phyloP scores from a whole-genome alignment of 2,329 filamentous ascomycete species.

The Monosporascus sp. region DNA sequence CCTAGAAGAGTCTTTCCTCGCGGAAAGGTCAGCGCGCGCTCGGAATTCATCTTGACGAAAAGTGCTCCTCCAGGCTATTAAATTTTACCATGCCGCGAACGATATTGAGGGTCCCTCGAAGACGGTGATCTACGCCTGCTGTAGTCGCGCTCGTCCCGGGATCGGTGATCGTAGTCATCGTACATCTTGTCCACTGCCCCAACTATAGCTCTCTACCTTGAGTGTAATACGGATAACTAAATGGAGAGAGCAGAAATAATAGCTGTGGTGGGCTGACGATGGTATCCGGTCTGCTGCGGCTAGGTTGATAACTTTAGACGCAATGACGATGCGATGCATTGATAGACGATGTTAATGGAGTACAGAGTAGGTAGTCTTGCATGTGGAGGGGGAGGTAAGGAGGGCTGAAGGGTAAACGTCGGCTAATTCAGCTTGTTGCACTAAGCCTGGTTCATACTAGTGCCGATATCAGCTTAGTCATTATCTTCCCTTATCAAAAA shows the following conservation, averaged over 20 bases:
- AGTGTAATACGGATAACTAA: slow-evolving; percentile 19
- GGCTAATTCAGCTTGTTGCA: too few species aligned
- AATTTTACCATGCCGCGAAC: slow-evolving; percentile 31
- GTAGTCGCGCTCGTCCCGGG: slow-evolving; percentile 22
- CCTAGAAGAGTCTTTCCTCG: slow-evolving; percentile 29
- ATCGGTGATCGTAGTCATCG: slow-evolving; percentile 24
- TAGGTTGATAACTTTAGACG: too few species aligned
- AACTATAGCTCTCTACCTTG: not conserved
- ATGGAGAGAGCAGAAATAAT: slow-evolving; percentile 26
- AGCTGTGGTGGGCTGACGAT: too few species aligned
- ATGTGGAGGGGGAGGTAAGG: too few species aligned
- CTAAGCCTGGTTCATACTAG: too few species aligned
- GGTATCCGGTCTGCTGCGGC: too few species aligned
- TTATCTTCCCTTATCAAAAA: too few species aligned
- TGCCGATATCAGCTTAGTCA: too few species aligned
- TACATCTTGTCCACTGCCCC: slow-evolving; percentile 18
- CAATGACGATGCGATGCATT: too few species aligned
- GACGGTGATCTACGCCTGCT: slow-evolving; percentile 23
- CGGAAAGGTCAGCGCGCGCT: slow-evolving; percentile 28
- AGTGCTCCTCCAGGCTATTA: slow-evolving; percentile 25
- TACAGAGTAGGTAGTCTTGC: too few species aligned
- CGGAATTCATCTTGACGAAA: slow-evolving; percentile 17
- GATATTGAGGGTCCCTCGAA: slow-evolving; percentile 25
- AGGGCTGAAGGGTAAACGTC: too few species aligned
- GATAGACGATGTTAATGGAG: too few species aligned